Conservation (phyloP, 345 rosid species). For the Syzygium aqueum region DNA sequence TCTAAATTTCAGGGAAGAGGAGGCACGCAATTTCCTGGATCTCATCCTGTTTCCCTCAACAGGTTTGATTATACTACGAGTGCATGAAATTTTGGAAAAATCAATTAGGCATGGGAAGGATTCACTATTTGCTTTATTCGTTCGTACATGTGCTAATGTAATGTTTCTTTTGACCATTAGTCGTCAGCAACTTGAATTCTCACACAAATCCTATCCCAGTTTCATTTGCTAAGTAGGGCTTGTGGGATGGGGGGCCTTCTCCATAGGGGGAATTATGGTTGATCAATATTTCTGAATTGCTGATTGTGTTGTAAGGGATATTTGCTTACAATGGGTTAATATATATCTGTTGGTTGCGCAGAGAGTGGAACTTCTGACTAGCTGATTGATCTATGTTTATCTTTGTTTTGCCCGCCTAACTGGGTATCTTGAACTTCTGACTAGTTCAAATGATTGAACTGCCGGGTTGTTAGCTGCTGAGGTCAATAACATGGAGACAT, state of each 20-base stretch:
- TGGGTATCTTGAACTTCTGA: neutral
- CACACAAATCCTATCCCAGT: neutral
- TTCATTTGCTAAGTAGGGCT: neutral
- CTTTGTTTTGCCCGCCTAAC: neutral
- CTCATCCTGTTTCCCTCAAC: slow-evolving; percentile 36
- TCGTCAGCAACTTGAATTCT: neutral
- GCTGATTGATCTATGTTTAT: neutral
- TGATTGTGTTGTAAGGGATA: neutral
- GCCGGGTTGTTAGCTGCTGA: neutral
- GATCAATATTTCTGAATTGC: neutral
- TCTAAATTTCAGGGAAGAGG: slow-evolving; percentile 18
- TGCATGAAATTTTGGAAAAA: neutral
- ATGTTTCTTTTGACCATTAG: neutral
- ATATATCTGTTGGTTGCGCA: neutral
- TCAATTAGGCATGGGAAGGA: neutral
- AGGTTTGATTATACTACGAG: slow-evolving; percentile 5
- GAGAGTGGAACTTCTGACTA: neutral
- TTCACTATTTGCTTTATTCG: neutral
- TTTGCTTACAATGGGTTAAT: neutral
- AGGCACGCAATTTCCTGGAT: slow-evolving; percentile 28
- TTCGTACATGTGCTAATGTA: neutral
- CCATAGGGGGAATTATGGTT: neutral
- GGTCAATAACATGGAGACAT: neutral
- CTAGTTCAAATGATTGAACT: neutral
- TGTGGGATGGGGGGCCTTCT: neutral